Conservation (phyloP, 2,329 filamentous ascomycete genomes). For the Talaromyces funiculosus region DNA sequence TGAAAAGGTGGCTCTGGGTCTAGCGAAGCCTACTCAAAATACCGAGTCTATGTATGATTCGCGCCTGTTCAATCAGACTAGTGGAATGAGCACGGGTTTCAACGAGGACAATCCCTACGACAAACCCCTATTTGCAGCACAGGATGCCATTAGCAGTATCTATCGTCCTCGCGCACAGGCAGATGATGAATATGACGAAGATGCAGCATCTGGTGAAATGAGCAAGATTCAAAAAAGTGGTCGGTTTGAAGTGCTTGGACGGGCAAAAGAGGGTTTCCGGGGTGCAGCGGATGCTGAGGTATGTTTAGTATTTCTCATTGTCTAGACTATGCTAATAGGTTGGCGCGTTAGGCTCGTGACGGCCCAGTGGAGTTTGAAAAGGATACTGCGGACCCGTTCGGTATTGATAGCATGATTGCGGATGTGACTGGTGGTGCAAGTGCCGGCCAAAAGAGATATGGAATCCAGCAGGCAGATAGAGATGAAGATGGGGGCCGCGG, state of each 20-base stretch:
- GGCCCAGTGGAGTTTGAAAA: conserved; percentile 97
- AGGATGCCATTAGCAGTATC: conserved; percentile 90
- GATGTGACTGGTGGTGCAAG: conserved; percentile 61
- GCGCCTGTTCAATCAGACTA: conserved; percentile 86
- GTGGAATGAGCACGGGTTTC: conserved; percentile 84
- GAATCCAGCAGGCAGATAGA: conserved; percentile 37
- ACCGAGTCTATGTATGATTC: conserved; percentile 97
- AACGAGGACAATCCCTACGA: conserved; percentile 98
- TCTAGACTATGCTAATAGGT: neutral
- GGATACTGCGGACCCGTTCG: conserved; percentile 79
- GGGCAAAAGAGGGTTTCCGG: conserved; percentile 78
- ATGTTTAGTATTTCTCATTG: conserved; percentile 26
- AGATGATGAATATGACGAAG: conserved; percentile 70
- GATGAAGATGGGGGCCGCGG: conserved; percentile 70
- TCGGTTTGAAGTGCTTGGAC: conserved; percentile 83
- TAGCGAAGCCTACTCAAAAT: conserved; percentile 89
- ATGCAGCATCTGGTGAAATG: conserved; percentile 74
- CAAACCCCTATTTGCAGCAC: conserved; percentile 91
- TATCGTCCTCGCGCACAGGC: conserved; percentile 73
- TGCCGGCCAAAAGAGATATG: conserved; percentile 44
- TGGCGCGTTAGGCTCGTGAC: conserved; percentile 57
- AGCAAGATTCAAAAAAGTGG: conserved; percentile 79
- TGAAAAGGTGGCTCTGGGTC: conserved; percentile 88
- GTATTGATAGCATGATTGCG: conserved; percentile 87
- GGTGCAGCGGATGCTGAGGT: conserved; percentile 74